Base-by-base conservation (phyloP, 768 basidiomycete genomes). In the Tricholoma furcatifolium region DNA sequence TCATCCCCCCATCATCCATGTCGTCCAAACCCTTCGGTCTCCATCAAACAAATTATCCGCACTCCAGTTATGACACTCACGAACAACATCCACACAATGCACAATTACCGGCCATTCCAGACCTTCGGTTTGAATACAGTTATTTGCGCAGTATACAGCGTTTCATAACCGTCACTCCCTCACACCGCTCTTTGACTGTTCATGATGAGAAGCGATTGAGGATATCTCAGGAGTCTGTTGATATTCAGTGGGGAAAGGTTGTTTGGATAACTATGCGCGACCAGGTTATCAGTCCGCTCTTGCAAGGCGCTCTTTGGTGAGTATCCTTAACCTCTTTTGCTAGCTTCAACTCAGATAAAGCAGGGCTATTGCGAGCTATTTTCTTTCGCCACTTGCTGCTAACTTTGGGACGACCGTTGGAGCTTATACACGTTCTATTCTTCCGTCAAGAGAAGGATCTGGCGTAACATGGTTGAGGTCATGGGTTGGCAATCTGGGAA, bases 81-180 rank as follows among this genome's bases (percentile, higher is more conserved):
- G 23, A 56, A 15, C 45, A 50, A 14, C 64, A 63, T 17, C 57
- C 59, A 1, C 61, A 65, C 27, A 69, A 67, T n/a, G 66, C 63
- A 12, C 76, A 70, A 46, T 65, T 84, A n/a, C 80, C 82, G 21
- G 63, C 70, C 39, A 83, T 90, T 47, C 87, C 88, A 23, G 88
- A 91, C 64, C 70, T 90, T 34, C 86, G 88, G 23, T 89, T 88
- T 70, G 88, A 91, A 62, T 77, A 81, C 52, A 83, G 80, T 46
- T 91, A 87, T 65, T 55, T 88, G 51, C 77, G 75, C 56, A 86
- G 83, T 57, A 75, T 89, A 55, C 74, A 70, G 21, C 72, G 74
- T 7, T 82, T 75, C 60, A 68, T 84, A 44, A 73, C 79, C 46
- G 61, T 85, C 43, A 68, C 67, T 54, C 35, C 46, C 20, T 57